Evolutionary conservation across 108 stramenopile genomes (phyloP).

Genomic region (Cylindrotheca fusiformis): DNA sequence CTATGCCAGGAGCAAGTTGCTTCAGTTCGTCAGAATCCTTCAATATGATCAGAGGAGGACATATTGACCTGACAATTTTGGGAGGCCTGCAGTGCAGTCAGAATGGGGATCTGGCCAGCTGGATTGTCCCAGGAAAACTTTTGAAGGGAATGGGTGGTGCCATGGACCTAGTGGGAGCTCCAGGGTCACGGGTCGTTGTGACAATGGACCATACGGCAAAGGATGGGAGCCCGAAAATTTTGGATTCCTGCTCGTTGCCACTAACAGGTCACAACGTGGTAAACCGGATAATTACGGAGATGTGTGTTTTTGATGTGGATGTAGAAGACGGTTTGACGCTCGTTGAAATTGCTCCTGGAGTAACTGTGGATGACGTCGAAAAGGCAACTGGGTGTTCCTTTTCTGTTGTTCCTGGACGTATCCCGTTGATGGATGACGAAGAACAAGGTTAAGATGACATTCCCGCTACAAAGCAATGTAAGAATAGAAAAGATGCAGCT

Average conservation of each 20-base stretch:
- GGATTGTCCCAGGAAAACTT: conserved; percentile 94
- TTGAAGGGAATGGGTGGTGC: conserved; percentile 94
- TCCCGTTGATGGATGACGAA: conserved; percentile 40
- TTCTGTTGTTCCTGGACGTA: conserved; percentile 21
- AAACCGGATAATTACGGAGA: conserved; percentile 90
- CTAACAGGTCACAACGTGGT: conserved; percentile 89
- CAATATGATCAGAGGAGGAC: conserved; percentile 91
- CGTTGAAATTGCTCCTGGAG: conserved; percentile 69
- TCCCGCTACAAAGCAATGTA: too few relatives aligned
- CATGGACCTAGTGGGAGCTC: conserved; percentile 89
- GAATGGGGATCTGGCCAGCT: conserved; percentile 90
- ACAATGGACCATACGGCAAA: conserved; percentile 94
- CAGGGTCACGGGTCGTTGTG: conserved; percentile 81
- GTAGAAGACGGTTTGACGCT: conserved; percentile 61
- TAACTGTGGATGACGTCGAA: conserved; percentile 64
- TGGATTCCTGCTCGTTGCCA: conserved; percentile 81
- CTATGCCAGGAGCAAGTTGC: conserved; percentile 63
- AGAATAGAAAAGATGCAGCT: too few relatives aligned
- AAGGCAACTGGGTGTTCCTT: conserved; percentile 66
- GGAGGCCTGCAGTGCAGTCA: conserved; percentile 87
- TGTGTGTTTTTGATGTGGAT: conserved; percentile 87
- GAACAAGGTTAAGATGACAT: not conserved
- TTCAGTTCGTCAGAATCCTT: conserved; percentile 84
- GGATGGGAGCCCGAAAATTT: conserved; percentile 85
- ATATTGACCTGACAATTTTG: conserved; percentile 91